Evolutionary conservation across 345 rosid species (phyloP), one percentile per base, ranked within the genome.

Genomic region (Syzygium jambos): DNA sequence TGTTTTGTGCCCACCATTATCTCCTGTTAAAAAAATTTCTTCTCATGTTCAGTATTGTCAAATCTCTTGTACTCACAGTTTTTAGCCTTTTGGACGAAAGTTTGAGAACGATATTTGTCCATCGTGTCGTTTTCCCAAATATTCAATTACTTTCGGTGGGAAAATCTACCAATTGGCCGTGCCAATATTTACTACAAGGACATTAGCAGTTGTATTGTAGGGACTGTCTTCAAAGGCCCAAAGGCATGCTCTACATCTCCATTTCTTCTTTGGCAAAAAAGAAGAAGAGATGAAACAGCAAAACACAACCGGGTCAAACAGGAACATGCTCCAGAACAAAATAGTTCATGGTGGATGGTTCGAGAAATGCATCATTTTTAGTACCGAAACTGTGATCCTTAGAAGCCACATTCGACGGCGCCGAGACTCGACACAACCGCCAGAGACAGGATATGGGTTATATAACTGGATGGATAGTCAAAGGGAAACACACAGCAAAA

Each of bases 51-150:
- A 59, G 11, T 11, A 27, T 11, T 59, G 65, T 59, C 15, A 5
- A 6, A 11, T 59, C 30, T 59, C 30, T 59, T 59, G 65, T 15
- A 59, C 65, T 11, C 27, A 25, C 7, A 1, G 27, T 27, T 59
- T 27, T 11, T 2, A 51, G 52, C 13, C 11, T 51, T 51, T 29
- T 29, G 41, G 17, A 16, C 4, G 6, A 16, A 30, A 65, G 9
- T 30, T 65, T 7, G 9, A 15, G 12, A 4, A 0, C 2, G 29
- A 57, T 7, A 2, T 25, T 25, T 57, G 30, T 17, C 34, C 5
- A 7, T 2, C 30, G 3, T 29, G 23, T 68, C 9, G 2, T n/a
- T 29, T 29, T 63, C 29, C 23, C 41, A 22, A 3, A 16, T 38
- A 30, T 16, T 68, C 43, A 65, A 4, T 30, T 65, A 16, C 41